Evolutionary conservation across 192 early-diverging fungal species (phyloP).

Genomic region (Coemansia sp.): DNA sequence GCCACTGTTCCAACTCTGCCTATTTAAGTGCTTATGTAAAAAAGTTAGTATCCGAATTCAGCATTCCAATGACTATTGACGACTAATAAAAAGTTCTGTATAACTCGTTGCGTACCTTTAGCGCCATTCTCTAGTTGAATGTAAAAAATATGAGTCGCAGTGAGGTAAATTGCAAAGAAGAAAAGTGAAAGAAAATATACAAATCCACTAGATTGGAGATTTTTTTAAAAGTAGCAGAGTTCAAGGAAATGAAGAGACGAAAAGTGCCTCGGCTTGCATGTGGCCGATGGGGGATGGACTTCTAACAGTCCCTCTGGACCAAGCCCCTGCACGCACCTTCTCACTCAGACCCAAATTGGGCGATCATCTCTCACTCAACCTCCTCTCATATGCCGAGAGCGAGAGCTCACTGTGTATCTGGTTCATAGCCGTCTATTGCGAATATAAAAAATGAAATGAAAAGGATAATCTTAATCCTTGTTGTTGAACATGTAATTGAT

Average conservation of each 20-base stretch:
- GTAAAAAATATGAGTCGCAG: slow-evolving; percentile 9
- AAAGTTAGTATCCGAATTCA: slow-evolving; percentile 15
- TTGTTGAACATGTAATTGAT: slow-evolving; percentile 30
- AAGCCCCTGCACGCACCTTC: background rate
- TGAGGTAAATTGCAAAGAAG: slow-evolving; percentile 6
- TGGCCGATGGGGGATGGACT: background rate
- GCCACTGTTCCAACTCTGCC: slow-evolving; percentile 85
- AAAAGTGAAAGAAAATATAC: slow-evolving; percentile 15
- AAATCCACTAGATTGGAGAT: background rate
- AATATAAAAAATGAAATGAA: background rate
- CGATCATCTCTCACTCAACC: background rate
- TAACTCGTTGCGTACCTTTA: slow-evolving; percentile 21
- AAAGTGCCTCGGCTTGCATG: no score
- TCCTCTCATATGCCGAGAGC: background rate
- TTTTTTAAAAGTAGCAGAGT: no score
- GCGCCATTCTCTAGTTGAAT: slow-evolving; percentile 21
- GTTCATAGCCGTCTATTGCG: background rate
- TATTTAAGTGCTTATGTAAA: slow-evolving; percentile 19
- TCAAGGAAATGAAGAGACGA: no score
- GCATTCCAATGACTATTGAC: background rate
- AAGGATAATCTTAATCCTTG: background rate
- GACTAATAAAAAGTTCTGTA: background rate
- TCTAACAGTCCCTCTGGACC: no score
- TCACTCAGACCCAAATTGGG: background rate
- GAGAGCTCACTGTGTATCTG: background rate